phyloP scores from a whole-genome alignment of 2,329 filamentous ascomycete genomes.

The Fusarium abutilonis region DNA sequence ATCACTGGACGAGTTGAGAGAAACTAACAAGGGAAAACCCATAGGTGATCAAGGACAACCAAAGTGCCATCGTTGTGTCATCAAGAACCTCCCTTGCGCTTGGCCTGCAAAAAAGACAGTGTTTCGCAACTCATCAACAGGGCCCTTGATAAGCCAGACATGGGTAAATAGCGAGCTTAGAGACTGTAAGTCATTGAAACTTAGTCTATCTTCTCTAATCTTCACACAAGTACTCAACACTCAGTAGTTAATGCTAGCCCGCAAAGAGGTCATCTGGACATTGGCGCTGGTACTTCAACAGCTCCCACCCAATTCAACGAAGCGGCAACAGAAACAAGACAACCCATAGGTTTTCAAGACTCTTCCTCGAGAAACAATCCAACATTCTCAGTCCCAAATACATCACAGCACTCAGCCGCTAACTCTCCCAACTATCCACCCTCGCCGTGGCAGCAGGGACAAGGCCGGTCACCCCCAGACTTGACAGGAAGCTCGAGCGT shows the following conservation, averaged over 20 bases:
- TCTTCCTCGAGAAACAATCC: conserved; percentile 3
- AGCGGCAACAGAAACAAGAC: not conserved
- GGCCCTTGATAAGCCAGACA: conserved; percentile 49
- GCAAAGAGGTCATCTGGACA: conserved; percentile 5
- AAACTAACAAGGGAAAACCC: not conserved
- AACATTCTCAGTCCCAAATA: not conserved
- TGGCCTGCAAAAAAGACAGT: conserved; percentile 50
- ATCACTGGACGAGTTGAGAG: not conserved
- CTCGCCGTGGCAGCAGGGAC: conserved; percentile 26
- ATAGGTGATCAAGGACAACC: conserved; percentile 53
- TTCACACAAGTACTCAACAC: not conserved
- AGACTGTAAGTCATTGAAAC: conserved; percentile 46
- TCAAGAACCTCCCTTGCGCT: conserved; percentile 49
- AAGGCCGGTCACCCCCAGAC: conserved; percentile 21
- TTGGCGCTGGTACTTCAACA: not conserved
- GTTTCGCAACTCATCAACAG: conserved; percentile 50
- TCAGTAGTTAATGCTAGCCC: conserved; percentile 21
- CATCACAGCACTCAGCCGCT: conserved; percentile 3
- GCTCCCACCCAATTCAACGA: conserved; percentile 3
- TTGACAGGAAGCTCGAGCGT: conserved; percentile 18
- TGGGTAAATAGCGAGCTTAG: conserved; percentile 51
- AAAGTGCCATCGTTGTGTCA: conserved; percentile 49
- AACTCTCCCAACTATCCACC: conserved; percentile 18
- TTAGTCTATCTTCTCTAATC: rapidly evolving
- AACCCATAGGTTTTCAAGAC: conserved; percentile 2